phyloP scores from a whole-genome alignment of 2,329 filamentous ascomycete species.

The Neophaeococcomyces aloes region DNA sequence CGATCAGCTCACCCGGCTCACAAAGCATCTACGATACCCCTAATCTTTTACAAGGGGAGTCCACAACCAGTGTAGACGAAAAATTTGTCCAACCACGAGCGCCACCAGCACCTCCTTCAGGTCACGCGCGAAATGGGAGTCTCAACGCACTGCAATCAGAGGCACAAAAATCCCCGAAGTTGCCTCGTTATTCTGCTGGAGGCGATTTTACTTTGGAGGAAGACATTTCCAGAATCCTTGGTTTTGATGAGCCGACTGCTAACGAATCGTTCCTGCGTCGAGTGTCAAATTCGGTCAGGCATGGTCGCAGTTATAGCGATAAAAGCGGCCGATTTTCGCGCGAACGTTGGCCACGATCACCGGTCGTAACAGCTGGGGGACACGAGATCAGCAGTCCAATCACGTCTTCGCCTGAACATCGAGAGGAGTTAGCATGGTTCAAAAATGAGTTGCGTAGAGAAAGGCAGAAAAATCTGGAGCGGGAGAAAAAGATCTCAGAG shows the following conservation, averaged over 20 bases:
- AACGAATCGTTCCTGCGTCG: constrained; percentile 73
- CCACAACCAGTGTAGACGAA: constrained; percentile 30
- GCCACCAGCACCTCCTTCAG: constrained; percentile 42
- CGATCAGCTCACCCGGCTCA: constrained; percentile 33
- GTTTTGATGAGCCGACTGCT: constrained; percentile 54
- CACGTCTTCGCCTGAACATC: constrained; percentile 45
- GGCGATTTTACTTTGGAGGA: constrained; percentile 91
- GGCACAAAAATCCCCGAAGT: constrained; percentile 50
- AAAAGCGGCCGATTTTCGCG: constrained; percentile 45
- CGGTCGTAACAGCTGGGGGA: constrained; percentile 33
- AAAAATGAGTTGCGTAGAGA: constrained; percentile 67
- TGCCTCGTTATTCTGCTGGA: constrained; percentile 63
- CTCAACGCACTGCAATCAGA: constrained; percentile 33
- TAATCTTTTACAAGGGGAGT: constrained; percentile 12
- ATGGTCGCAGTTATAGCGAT: constrained; percentile 79
- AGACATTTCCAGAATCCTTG: constrained; percentile 82
- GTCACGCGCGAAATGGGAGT: constrained; percentile 39
- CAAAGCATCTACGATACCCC: constrained; percentile 34
- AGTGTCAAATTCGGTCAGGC: constrained; percentile 86
- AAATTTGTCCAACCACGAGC: constrained; percentile 52
- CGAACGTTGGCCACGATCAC: constrained; percentile 63
- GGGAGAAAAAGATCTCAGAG: constrained; percentile 75
- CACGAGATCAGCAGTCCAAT: constrained; percentile 64
- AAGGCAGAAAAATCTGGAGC: constrained; percentile 74
- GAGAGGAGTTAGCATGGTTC: constrained; percentile 55